These are phyloP conservation scores for Hypoxylon lienhwacheense DNA, from an alignment of 495 filamentous ascomycete species.

Conservation along the genomic window DNA sequence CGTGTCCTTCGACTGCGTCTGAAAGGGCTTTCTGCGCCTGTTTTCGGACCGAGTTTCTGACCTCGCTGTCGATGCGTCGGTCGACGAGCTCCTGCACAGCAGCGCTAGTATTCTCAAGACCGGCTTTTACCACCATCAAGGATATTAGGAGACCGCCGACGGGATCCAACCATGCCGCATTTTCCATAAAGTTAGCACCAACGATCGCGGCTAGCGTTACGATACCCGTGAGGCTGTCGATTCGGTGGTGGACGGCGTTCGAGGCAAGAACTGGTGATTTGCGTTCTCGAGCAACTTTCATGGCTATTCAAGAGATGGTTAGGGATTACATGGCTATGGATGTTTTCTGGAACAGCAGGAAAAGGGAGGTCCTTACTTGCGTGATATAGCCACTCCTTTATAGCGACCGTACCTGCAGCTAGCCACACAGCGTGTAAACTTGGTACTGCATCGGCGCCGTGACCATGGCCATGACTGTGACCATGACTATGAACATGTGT, in stretches of 20 bases:
- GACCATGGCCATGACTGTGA: constrained; percentile 58
- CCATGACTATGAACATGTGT: constrained; percentile 61
- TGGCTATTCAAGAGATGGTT: constrained; percentile 58
- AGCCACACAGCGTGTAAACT: constrained; percentile 94
- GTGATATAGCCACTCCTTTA: constrained; percentile 97
- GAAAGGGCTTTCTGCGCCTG: constrained; percentile 63
- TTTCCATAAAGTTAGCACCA: constrained; percentile 80
- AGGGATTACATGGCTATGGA: neutral
- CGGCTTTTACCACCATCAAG: constrained; percentile 87
- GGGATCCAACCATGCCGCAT: constrained; percentile 92
- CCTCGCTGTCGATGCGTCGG: constrained; percentile 80
- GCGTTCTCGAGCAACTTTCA: constrained; percentile 93
- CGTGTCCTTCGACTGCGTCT: constrained; percentile 45
- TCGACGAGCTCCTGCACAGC: constrained; percentile 88
- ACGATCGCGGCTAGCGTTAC: constrained; percentile 86
- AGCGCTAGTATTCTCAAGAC: constrained; percentile 78
- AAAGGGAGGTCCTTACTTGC: constrained; percentile 85
- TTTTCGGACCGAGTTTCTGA: constrained; percentile 67
- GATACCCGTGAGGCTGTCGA: constrained; percentile 92
- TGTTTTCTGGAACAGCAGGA: neutral
- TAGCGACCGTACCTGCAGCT: constrained; percentile 82
- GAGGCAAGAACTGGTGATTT: constrained; percentile 96
- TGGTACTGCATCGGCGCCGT: constrained; percentile 66
- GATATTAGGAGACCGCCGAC: constrained; percentile 90
- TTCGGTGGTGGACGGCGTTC: constrained; percentile 93